Evolutionary conservation across 2,329 filamentous ascomycete species (phyloP).

Genomic region (Calonectria hongkongensis): DNA sequence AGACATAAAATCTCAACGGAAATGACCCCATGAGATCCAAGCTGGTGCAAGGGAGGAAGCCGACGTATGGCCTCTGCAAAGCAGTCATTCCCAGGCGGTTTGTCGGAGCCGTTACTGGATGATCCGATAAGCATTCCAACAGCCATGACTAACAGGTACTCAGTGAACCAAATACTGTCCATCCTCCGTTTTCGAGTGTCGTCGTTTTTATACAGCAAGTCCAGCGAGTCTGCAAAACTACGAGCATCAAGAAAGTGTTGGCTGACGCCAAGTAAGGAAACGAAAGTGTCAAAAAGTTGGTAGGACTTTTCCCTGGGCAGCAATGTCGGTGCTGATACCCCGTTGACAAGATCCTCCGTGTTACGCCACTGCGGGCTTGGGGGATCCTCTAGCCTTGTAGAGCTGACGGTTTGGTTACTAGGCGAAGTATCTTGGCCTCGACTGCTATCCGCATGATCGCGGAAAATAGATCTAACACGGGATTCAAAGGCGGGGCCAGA

Average conservation of each 20-base stretch:
- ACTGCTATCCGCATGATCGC: slow-evolving; percentile 42
- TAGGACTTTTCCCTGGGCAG: slow-evolving; percentile 47
- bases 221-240: slow-evolving; percentile 51
- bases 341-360: slow-evolving; percentile 51
- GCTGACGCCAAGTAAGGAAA: slow-evolving; percentile 53
- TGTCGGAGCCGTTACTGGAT: slow-evolving; percentile 42
- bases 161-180: slow-evolving; percentile 53
- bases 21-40: slow-evolving; percentile 53
- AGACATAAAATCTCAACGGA: slow-evolving; percentile 55
- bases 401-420: slow-evolving; percentile 57
- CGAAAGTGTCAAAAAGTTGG: slow-evolving; percentile 50
- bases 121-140: slow-evolving; percentile 55
- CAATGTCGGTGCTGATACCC: slow-evolving; percentile 34
- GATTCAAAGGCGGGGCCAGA: slow-evolving; percentile 51
- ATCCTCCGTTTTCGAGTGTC: slow-evolving; percentile 39
- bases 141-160: slow-evolving; percentile 57
- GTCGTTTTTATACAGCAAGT: slow-evolving; percentile 52
- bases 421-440: slow-evolving; percentile 34
- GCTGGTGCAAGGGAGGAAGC: slow-evolving; percentile 51
- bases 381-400: slow-evolving; percentile 50
- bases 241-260: slow-evolving; percentile 56
- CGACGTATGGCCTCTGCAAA: slow-evolving; percentile 54
- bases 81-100: slow-evolving; percentile 50
- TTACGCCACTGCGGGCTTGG: slow-evolving; percentile 38
- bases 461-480: slow-evolving; percentile 48